phyloP scores from a whole-genome alignment of 163 green algal species.

The Chloroidium sp. region DNA sequence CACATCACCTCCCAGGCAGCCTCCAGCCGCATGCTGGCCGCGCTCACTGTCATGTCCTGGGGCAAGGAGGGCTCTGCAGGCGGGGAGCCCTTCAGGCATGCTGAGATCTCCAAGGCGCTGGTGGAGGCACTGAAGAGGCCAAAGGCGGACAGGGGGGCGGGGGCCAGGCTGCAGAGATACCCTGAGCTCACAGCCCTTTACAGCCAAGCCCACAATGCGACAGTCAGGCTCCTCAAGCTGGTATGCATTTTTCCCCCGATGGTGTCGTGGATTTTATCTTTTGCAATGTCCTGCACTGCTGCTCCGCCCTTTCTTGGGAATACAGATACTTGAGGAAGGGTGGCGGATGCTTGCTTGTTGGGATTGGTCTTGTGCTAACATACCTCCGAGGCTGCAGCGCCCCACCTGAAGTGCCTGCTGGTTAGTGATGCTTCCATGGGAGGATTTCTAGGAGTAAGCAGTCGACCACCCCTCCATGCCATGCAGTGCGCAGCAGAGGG shows the following conservation, averaged over 20 bases:
- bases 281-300: too few relatives aligned
- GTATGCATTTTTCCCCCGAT: not conserved
- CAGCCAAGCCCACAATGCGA: not conserved
- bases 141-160: not conserved
- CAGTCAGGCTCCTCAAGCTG: not conserved
- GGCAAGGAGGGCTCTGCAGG: not conserved
- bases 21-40: slow-evolving; percentile 4
- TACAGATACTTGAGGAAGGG: too few relatives aligned
- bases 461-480: not conserved
- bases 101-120: not conserved
- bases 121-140: not conserved
- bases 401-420: too few relatives aligned
- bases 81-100: not conserved
- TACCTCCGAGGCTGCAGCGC: too few relatives aligned
- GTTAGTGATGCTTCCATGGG: too few relatives aligned
- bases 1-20: not conserved
- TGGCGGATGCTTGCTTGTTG: too few relatives aligned
- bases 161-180: not conserved
- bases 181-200: not conserved
- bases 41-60: not conserved
- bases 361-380: too few relatives aligned
- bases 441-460: not conserved
- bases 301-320: too few relatives aligned
- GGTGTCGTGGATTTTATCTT: too few relatives aligned
- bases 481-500: not conserved